Percentiles rank a stretch among this genome's conserved stretches.
Conservation (phyloP, 2,329 filamentous ascomycete genomes). For the Fusarium sp. region DNA sequence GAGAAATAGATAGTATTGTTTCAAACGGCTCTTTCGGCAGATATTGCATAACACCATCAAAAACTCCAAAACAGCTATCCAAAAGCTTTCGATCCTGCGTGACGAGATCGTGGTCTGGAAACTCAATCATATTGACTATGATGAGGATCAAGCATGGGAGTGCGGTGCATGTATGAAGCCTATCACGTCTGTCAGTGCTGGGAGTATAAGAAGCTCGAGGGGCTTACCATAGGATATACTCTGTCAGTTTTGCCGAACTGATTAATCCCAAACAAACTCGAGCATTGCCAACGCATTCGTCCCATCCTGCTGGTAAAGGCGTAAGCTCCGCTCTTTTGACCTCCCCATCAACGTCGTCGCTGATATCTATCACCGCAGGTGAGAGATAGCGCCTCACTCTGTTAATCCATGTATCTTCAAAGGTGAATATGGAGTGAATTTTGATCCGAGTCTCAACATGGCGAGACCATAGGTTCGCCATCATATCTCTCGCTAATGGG, state of each 20-base stretch:
- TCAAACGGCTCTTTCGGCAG: conserved; percentile 1
- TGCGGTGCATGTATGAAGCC: conserved; percentile 29
- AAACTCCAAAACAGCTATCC: not conserved
- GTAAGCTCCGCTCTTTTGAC: conserved; percentile 9
- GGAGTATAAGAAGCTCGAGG: fast-evolving
- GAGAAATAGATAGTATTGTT: conserved; percentile 15
- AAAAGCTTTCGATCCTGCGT: conserved; percentile 6
- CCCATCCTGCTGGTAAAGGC: conserved; percentile 27
- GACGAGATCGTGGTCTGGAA: conserved; percentile 9
- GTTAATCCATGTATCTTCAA: conserved; percentile 28
- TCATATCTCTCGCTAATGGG: not conserved
- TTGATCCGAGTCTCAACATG: conserved; percentile 29
- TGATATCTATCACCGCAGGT: conserved; percentile 24
- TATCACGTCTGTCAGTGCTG: not conserved
- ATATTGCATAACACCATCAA: not conserved
- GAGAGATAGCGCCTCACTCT: conserved; percentile 23
- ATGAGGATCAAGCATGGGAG: conserved; percentile 27
- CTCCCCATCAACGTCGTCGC: conserved; percentile 13
- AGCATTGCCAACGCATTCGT: conserved; percentile 21
- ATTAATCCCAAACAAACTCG: conserved; percentile 23
- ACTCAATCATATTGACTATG: conserved; percentile 35
- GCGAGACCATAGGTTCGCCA: conserved; percentile 25
- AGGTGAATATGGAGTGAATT: conserved; percentile 26
- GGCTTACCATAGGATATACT: conserved; percentile 29
- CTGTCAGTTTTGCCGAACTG: not conserved